A percentile compares a stretch with the other conserved stretches of the same genome.
Evolutionary conservation across 441 rosid species (phyloP).

Genomic region (Bruguiera hainesii): DNA sequence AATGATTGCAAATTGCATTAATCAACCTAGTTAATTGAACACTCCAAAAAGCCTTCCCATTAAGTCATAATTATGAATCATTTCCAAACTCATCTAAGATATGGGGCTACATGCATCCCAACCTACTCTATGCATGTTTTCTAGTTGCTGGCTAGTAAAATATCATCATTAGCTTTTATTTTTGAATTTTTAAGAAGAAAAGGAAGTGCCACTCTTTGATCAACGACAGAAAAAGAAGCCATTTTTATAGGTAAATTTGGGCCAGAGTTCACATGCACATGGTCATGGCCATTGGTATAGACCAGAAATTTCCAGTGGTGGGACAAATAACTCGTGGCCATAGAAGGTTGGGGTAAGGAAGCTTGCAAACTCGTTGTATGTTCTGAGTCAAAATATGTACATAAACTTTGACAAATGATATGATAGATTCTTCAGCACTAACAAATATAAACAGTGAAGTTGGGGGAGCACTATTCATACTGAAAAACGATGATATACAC

Average conservation of each 20-base stretch:
- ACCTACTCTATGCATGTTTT: neutral
- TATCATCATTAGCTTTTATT: slow-evolving; percentile 17
- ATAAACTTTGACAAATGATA: no score
- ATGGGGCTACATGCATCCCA: neutral
- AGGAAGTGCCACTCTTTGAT: slow-evolving; percentile 10
- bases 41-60: slow-evolving; percentile 17
- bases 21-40: slow-evolving; percentile 3
- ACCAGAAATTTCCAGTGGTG: no score
- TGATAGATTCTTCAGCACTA: no score
- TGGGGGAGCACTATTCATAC: no score
- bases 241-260: slow-evolving; percentile 9
- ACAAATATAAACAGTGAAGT: no score
- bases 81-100: neutral
- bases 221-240: slow-evolving; percentile 6
- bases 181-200: slow-evolving; percentile 2
- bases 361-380: no score
- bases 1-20: slow-evolving; percentile 10
- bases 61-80: neutral
- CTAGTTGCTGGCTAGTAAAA: neutral
- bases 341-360: no score
- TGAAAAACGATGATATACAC: no score
- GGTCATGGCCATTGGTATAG: neutral
- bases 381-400: no score
- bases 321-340: no score
- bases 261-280: slow-evolving; percentile 11